Conservation (phyloP, 202 grass and related monocot genomes). For the Brachypodium distachyon region DNA sequence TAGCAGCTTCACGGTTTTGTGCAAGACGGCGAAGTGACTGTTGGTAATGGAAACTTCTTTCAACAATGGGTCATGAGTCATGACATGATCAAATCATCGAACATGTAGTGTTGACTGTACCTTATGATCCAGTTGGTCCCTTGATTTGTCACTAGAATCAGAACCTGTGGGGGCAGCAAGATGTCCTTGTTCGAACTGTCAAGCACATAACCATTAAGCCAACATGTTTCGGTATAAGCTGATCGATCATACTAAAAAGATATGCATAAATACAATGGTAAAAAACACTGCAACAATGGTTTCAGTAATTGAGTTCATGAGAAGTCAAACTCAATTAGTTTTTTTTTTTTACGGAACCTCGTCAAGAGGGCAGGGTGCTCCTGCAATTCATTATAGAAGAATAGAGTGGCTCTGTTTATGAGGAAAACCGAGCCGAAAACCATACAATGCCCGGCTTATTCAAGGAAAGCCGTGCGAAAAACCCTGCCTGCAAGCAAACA, state of each 20-base stretch:
- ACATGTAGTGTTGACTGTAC: conserved; percentile 31
- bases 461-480: too few species aligned
- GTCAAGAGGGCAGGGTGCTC: too few species aligned
- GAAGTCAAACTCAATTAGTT: background rate
- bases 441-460: too few species aligned
- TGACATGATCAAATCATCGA: conserved; percentile 2
- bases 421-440: too few species aligned
- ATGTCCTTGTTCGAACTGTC: conserved; percentile 71
- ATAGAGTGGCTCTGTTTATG: too few species aligned
- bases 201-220: conserved; percentile 15
- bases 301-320: background rate
- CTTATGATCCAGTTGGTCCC: conserved; percentile 84
- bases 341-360: too few species aligned
- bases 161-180: conserved; percentile 39
- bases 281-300: background rate
- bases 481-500: too few species aligned
- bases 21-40: conserved; percentile 84
- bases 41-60: conserved; percentile 21
- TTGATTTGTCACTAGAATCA: conserved; percentile 94
- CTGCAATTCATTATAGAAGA: too few species aligned
- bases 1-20: conserved; percentile 96
- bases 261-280: background rate
- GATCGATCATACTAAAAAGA: background rate
- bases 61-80: background rate
- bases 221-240: background rate